These are phyloP conservation scores for Biscutella laevigata DNA, from an alignment of 441 rosid genomes.

Conservation along the genomic window DNA sequence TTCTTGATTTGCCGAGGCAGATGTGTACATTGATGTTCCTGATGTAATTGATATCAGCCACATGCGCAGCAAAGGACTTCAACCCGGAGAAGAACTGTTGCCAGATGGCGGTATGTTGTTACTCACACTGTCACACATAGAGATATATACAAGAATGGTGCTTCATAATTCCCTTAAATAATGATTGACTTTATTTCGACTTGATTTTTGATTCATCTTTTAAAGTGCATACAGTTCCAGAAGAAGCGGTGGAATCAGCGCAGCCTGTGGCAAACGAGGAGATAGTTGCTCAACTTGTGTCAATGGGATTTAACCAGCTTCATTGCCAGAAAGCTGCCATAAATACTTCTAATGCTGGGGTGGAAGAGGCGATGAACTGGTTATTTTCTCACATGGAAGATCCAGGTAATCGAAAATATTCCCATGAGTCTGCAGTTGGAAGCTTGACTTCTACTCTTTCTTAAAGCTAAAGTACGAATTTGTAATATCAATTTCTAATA, in stretches of 20 bases:
- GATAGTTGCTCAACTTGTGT: constrained; percentile 79
- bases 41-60: constrained; percentile 83
- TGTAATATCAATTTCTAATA: background rate
- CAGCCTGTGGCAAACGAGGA: constrained; percentile 61
- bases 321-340: constrained; percentile 94
- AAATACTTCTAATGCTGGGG: constrained; percentile 70
- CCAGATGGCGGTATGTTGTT: constrained; percentile 61
- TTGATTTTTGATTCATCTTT: background rate
- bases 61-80: constrained; percentile 93
- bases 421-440: background rate
- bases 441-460: constrained; percentile 1
- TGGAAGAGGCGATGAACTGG: constrained; percentile 98
- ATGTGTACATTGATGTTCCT: constrained; percentile 92
- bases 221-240: constrained; percentile 37
- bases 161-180: background rate
- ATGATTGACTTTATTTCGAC: background rate
- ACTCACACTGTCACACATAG: background rate
- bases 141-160: constrained; percentile 7
- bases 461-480: background rate
- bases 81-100: constrained; percentile 85
- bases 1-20: constrained; percentile 33
- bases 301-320: constrained; percentile 82
- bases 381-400: constrained; percentile 86
- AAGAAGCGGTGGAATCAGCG: constrained; percentile 39
- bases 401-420: constrained; percentile 48